These are phyloP conservation scores for Hypoxylon sp. DNA, from an alignment of 2,329 filamentous ascomycete species.

Conservation along the genomic window DNA sequence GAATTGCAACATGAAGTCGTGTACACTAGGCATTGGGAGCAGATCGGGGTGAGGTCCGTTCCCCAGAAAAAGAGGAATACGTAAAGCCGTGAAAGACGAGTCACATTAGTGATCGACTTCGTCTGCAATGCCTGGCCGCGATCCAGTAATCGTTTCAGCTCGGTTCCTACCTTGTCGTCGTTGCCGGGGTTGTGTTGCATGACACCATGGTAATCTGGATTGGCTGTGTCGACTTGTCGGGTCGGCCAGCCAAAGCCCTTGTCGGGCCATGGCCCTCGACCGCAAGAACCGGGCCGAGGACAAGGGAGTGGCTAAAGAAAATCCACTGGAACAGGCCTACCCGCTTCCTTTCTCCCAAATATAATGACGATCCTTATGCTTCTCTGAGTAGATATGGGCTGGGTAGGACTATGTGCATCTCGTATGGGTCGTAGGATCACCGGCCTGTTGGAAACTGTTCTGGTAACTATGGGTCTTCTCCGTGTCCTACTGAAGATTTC, in stretches of 20 bases:
- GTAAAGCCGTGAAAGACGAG: constrained; percentile 15
- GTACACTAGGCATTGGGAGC: constrained; percentile 22
- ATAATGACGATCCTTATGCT: constrained; percentile 12
- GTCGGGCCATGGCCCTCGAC: constrained; percentile 29
- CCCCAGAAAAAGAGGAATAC: background rate
- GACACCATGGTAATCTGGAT: constrained; percentile 4
- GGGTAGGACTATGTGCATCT: constrained; percentile 10
- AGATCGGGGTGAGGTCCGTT: constrained; percentile 18
- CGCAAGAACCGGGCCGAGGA: constrained; percentile 33
- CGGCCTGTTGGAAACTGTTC: constrained; percentile 28
- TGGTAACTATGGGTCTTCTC: constrained; percentile 17
- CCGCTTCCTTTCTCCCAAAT: constrained; percentile 14
- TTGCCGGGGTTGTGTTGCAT: constrained; percentile 16
- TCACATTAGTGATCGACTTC: constrained; percentile 9
- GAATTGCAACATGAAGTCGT: constrained; percentile 21
- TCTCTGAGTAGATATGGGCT: background rate
- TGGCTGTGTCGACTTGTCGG: constrained; percentile 31
- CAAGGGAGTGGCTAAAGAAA: constrained; percentile 22
- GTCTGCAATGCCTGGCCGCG: constrained; percentile 11
- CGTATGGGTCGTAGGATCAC: constrained; percentile 12
- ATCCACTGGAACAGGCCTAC: constrained; percentile 21
- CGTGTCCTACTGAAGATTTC: constrained; percentile 40
- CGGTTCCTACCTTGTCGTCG: constrained; percentile 6
- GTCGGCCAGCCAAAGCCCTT: constrained; percentile 30
- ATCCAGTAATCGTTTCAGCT: constrained; percentile 24